Evolutionary conservation across 129 eudicot genomes (phyloP).

Genomic region (Deinandra increscens): DNA sequence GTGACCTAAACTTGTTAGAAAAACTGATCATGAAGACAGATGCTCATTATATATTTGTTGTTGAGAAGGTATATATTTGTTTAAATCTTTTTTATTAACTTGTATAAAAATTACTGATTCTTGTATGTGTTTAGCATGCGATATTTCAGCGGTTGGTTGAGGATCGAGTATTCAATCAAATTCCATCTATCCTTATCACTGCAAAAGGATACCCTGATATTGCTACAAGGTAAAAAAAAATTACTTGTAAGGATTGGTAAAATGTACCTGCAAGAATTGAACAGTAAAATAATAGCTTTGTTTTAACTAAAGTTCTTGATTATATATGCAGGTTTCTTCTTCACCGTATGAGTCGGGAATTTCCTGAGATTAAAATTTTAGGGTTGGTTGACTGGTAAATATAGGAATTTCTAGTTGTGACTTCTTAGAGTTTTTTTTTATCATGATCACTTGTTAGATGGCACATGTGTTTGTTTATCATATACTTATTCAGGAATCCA

Average conservation of each 20-base stretch:
- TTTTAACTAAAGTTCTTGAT: conserved; percentile 16
- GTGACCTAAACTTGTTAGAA: conserved; percentile 81
- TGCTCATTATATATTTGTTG: conserved; percentile 83
- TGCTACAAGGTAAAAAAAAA: conserved; percentile 99
- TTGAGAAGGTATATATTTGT: conserved; percentile 73
- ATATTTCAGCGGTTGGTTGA: conserved; percentile 93
- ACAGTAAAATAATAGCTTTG: conserved; percentile 6
- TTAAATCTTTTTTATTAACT: neutral
- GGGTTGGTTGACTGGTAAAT: conserved; percentile 87
- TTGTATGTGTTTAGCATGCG: conserved; percentile 66
- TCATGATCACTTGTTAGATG: neutral
- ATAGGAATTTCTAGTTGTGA: neutral
- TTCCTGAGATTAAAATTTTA: conserved; percentile 64
- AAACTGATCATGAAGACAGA: conserved; percentile 67
- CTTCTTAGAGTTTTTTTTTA: neutral
- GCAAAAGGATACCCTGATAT: conserved; percentile 98
- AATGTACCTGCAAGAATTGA: conserved; percentile 7
- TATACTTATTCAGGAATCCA: conserved; percentile 59
- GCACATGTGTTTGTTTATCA: neutral
- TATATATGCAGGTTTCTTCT: conserved; percentile 68
- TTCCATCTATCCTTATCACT: conserved; percentile 91
- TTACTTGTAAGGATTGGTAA: no score
- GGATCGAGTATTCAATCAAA: conserved; percentile 84
- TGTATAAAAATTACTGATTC: conserved; percentile 22
- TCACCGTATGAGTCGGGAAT: conserved; percentile 66